Conservation (phyloP, 192 early-diverging fungal genomes). For the Spinellus fusiger region DNA sequence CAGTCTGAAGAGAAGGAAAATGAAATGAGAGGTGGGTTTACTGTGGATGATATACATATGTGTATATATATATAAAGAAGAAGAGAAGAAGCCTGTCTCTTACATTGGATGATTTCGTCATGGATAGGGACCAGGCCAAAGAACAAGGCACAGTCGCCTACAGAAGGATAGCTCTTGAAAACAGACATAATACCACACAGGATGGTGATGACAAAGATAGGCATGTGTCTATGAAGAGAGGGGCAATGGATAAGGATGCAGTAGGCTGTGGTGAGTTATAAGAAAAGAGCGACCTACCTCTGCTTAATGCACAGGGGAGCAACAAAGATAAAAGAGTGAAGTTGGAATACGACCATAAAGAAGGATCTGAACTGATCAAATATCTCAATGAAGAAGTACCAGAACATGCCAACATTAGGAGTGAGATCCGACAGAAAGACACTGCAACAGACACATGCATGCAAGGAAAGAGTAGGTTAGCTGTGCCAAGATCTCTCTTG, state of each 20-base stretch:
- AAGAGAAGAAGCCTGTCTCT: slow-evolving; percentile 7
- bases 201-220: slow-evolving; percentile 71
- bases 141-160: slow-evolving; percentile 81
- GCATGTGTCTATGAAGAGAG: slow-evolving; percentile 73
- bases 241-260: background rate
- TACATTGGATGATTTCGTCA: slow-evolving; percentile 86
- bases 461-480: no score
- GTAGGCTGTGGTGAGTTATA: background rate
- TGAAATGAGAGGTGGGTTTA: background rate
- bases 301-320: slow-evolving; percentile 79
- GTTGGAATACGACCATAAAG: slow-evolving; percentile 90
- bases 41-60: background rate
- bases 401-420: slow-evolving; percentile 95
- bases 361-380: slow-evolving; percentile 97
- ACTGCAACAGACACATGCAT: no score
- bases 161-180: slow-evolving; percentile 91
- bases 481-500: no score
- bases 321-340: slow-evolving; percentile 86
- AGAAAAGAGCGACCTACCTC: slow-evolving; percentile 37
- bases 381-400: slow-evolving; percentile 99
- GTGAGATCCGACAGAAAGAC: slow-evolving; percentile 70
- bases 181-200: slow-evolving; percentile 72
- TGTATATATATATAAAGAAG: background rate
- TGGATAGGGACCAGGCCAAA: slow-evolving; percentile 75
- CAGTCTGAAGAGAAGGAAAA: slow-evolving; percentile 52